phyloP scores from a whole-genome alignment of 2,329 filamentous ascomycete species.

The Penicillium rolfsii region DNA sequence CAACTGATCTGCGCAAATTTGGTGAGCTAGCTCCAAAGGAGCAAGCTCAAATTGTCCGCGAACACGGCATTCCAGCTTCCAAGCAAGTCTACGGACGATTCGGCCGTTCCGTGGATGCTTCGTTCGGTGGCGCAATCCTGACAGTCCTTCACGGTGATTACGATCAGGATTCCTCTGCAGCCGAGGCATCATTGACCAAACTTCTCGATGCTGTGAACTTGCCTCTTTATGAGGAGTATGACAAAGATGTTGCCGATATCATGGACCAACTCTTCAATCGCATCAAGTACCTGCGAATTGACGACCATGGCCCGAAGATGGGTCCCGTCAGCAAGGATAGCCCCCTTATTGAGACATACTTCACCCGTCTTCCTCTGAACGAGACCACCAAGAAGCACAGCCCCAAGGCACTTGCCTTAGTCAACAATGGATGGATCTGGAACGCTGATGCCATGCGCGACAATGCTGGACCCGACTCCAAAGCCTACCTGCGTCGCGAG shows the following conservation, averaged over 20 bases:
- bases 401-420: slow-evolving; percentile 75
- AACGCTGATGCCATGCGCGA: slow-evolving; percentile 92
- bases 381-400: slow-evolving; percentile 76
- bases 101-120: slow-evolving; percentile 70
- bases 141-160: slow-evolving; percentile 71
- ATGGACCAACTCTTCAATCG: slow-evolving; percentile 91
- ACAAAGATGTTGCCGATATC: slow-evolving; percentile 78
- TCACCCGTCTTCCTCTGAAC: slow-evolving; percentile 83
- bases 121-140: slow-evolving; percentile 69
- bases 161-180: slow-evolving; percentile 52
- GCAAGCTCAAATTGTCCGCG: slow-evolving; percentile 63
- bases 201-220: slow-evolving; percentile 85
- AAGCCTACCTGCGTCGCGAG: slow-evolving; percentile 91
- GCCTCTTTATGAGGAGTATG: slow-evolving; percentile 88
- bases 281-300: slow-evolving; percentile 92
- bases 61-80: slow-evolving; percentile 70
- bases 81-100: slow-evolving; percentile 81
- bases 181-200: slow-evolving; percentile 57
- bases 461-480: slow-evolving; percentile 85
- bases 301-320: slow-evolving; percentile 84
- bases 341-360: slow-evolving; percentile 91
- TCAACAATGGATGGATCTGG: slow-evolving; percentile 99
- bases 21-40: slow-evolving; percentile 60
- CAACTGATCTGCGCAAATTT: slow-evolving; percentile 51
- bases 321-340: slow-evolving; percentile 76